Conservation (phyloP, 306 rosid genomes). For the Glycyrrhiza uralensis region DNA sequence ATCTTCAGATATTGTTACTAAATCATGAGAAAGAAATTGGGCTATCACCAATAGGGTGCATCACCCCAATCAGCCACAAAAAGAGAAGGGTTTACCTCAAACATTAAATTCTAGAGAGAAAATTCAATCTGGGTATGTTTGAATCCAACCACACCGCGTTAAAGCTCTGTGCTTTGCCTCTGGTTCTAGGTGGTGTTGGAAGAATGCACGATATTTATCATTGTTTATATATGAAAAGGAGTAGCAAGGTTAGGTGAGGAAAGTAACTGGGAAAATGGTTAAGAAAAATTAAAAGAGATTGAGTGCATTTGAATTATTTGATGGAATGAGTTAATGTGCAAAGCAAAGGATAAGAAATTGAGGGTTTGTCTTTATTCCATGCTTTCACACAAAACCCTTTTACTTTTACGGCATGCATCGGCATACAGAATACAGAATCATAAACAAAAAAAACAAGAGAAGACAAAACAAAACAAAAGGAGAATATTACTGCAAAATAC, state of each 20-base stretch:
- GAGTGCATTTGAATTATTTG: conserved; percentile 39
- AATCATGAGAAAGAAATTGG: background rate
- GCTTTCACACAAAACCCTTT: conserved; percentile 27
- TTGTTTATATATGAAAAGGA: background rate
- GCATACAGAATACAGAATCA: background rate
- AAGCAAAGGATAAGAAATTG: conserved; percentile 39
- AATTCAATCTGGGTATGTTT: conserved; percentile 32
- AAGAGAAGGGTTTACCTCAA: conserved; percentile 24
- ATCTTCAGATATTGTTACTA: background rate
- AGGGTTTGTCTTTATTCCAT: conserved; percentile 35
- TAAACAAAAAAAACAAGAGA: background rate
- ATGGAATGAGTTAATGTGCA: conserved; percentile 17
- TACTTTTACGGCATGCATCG: conserved; percentile 18
- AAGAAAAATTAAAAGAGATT: conserved; percentile 24
- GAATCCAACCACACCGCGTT: conserved; percentile 14
- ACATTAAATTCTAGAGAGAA: background rate
- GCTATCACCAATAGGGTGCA: background rate
- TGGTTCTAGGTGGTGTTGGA: background rate
- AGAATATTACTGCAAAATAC: background rate
- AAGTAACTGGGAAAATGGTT: conserved; percentile 26
- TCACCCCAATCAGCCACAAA: conserved; percentile 2
- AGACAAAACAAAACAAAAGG: background rate
- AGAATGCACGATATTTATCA: background rate
- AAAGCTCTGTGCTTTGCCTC: background rate
- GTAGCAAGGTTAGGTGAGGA: conserved; percentile 43